Base-by-base conservation (phyloP, 345 rosid species). In the Abelmoschus esculentus region DNA sequence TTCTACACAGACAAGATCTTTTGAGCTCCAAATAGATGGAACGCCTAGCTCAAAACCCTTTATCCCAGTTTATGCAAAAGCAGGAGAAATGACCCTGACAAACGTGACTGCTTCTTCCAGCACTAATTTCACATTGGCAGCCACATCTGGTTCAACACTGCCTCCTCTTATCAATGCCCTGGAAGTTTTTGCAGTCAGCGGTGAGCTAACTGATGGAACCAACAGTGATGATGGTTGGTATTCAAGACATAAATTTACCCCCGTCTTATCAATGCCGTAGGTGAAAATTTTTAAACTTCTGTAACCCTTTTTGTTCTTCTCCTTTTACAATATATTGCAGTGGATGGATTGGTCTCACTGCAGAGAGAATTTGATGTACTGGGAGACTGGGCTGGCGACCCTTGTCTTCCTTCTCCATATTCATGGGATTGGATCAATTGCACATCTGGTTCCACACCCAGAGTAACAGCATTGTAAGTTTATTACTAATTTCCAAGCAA, bases 381-480 rank as follows among this genome's bases (percentile, higher is more conserved):
- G 32, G 32, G 32, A 29, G 32, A 29, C 32, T 29, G 32, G 32
- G 32, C 2, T n/a, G 83, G 85, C n/a, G 87, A 84, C 64, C 87
- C 85, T 14, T 84, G 85, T 56, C 83, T 84, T 31, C 85, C 87
- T n/a, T 62, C 77, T 1, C 63, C 80, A 9, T 81, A 74, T 66
- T 46, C 78, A 60, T 80, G 87, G 87, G 85, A 84, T 9, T 81
- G 85, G 87, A 58, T 82, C 63, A 78, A 76, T 58, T 84, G 87
- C 6, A 77, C 72, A 40, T 3, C 66, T 49, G 79, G 26, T 67
- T 69, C 67, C 64, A 60, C 56, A 1, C 82, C 83, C 66, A 76
- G 85, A 18, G 70, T 79, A n/a, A 84, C 85, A 7, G 83, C 80
- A 67, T 50, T 84, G 87, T 84, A 77, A 67, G 64, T 66, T 19